Evolutionary conservation across 1,284 basidiomycete species (phyloP), one percentile per base, ranked within the genome.

Genomic region (Apiotrichum akiyoshidainum): DNA sequence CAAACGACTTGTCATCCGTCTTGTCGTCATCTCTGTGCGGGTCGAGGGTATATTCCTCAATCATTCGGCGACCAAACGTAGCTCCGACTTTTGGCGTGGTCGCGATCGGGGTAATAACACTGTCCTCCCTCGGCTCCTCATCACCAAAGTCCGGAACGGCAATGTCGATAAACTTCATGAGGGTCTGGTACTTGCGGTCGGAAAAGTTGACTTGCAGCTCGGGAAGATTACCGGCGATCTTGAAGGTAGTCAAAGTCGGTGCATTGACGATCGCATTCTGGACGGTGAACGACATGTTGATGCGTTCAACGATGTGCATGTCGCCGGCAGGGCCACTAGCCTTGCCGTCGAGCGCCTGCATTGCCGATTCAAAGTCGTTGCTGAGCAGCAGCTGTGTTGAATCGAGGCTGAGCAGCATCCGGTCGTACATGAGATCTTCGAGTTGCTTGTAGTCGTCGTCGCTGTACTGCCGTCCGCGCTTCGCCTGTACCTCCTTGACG

Each of bases 381-480:
- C 96, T 96, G 62, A 99, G 84, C 57, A 99, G 82, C 58, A 99
- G 90, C 85, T 96, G 93, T 7, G 95, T 92, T 44, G 89, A 87
- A 70, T 95, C 84, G 21, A 99, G 83, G 65, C 86, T 87, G 54
- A 99, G 82, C 17, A 84, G 85, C 69, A 97, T 83, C 68, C 89
- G 90, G 79, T 99, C 96, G 73, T 99, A 99, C 92, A 99, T 97
- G 59, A 99, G 81, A 4, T 88, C 88, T 76, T 99, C 93, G 33
- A 99, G 82, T 63, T 87, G 84, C 63, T 82, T 83, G 76, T 92
- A 95, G 74, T 99, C 96, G 53, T 90, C 90, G 21, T 93, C 90
- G 34, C 82, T 87, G 76, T 97, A 98, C 69, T 89, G 83, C 70
- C 88, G 85, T 51, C 89, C 88, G 58, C 90, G 87, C 77, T 98